Conservation (phyloP, 768 basidiomycete genomes). For the Mycena haematopus region DNA sequence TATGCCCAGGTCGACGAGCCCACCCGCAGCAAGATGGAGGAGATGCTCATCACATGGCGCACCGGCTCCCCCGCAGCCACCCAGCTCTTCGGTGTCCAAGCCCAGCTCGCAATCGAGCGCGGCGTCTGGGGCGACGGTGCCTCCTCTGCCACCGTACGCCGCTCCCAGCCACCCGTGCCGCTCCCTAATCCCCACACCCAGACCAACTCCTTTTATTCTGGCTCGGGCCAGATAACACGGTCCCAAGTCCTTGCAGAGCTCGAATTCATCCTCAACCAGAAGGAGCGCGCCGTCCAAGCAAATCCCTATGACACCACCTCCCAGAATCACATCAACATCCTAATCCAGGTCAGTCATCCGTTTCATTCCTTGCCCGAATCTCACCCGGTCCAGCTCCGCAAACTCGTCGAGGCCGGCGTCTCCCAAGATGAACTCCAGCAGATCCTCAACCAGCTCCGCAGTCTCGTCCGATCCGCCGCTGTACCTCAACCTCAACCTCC, state of each 20-base stretch:
- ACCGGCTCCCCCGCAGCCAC: conserved; percentile 80
- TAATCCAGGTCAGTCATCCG: conserved; percentile 72
- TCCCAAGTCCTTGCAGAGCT: conserved; percentile 84
- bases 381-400: conserved; percentile 58
- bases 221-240: conserved; percentile 63
- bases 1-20: conserved; percentile 85
- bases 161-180: conserved; percentile 15
- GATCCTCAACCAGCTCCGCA: conserved; percentile 74
- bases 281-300: conserved; percentile 72
- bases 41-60: conserved; percentile 96
- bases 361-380: conserved; percentile 7
- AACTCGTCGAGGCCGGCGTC: conserved; percentile 79
- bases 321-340: conserved; percentile 74
- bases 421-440: conserved; percentile 81
- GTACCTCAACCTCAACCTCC: conserved; percentile 13
- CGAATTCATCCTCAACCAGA: conserved; percentile 81
- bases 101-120: conserved; percentile 85
- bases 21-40: conserved; percentile 95
- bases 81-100: conserved; percentile 83
- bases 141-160: conserved; percentile 47
- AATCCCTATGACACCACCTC: conserved; percentile 77
- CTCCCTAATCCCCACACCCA: conserved; percentile 27
- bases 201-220: conserved; percentile 43
- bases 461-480: conserved; percentile 55
- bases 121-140: conserved; percentile 77